phyloP scores from a whole-genome alignment of 2,329 filamentous ascomycete genomes.

The Pseudogymnoascus sp. region DNA sequence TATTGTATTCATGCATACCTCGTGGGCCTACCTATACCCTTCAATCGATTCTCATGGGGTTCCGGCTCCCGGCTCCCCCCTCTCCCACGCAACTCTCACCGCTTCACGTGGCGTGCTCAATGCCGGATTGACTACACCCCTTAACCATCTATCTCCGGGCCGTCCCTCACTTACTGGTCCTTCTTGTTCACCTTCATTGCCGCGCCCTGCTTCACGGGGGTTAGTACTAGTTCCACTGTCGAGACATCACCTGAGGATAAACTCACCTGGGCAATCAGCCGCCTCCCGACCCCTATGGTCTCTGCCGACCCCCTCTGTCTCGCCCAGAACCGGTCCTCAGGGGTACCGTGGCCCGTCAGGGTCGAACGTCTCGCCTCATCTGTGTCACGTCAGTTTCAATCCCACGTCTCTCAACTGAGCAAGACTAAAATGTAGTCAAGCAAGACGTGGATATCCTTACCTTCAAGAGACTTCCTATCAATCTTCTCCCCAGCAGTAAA shows the following conservation, averaged over 20 bases:
- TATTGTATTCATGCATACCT: not conserved
- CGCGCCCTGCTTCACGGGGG: not conserved
- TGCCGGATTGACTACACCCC: not conserved
- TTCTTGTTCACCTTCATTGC: not conserved
- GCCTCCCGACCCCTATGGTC: constrained; percentile 47
- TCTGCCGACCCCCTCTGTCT: constrained; percentile 50
- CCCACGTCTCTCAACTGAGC: constrained; percentile 39
- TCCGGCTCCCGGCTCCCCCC: not conserved
- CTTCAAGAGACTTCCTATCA: constrained; percentile 57
- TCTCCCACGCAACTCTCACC: not conserved
- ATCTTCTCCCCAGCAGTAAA: constrained; percentile 53
- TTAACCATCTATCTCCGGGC: not conserved
- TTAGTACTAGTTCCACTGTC: not conserved
- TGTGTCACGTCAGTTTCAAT: constrained; percentile 55
- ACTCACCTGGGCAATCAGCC: constrained; percentile 33
- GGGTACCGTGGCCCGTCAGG: constrained; percentile 40
- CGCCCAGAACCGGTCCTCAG: constrained; percentile 51
- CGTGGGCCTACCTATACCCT: not conserved
- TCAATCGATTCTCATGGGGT: not conserved
- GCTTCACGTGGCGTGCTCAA: not conserved
- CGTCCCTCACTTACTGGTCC: not conserved
- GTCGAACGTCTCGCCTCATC: constrained; percentile 52
- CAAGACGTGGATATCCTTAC: constrained; percentile 31
- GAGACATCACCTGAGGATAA: not conserved
- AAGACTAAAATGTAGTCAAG: constrained; percentile 19